These are phyloP conservation scores for Lentinula sp. DNA, from an alignment of 768 basidiomycete species.

Conservation along the genomic window DNA sequence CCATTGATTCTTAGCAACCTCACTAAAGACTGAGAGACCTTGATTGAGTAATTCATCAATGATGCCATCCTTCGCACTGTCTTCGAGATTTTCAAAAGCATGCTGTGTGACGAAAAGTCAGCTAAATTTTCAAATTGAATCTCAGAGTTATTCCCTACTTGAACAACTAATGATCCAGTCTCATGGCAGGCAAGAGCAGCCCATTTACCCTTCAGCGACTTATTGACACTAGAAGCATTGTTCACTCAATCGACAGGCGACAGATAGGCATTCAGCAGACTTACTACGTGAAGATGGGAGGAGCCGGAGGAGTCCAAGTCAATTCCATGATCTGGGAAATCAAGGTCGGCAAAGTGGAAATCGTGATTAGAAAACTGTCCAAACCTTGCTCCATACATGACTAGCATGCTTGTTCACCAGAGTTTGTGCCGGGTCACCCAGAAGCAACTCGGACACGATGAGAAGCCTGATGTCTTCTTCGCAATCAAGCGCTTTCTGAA, in stretches of 20 bases:
- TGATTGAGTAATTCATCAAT: conserved; percentile 79
- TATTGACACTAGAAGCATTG: conserved; percentile 59
- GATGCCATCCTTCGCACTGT: conserved; percentile 78
- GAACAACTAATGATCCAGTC: conserved; percentile 84
- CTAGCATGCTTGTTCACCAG: conserved; percentile 88
- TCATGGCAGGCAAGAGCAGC: conserved; percentile 86
- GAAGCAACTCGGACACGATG: conserved; percentile 79
- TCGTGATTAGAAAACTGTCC: conserved; percentile 3
- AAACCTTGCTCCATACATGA: conserved; percentile 88
- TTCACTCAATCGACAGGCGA: conserved; percentile 4
- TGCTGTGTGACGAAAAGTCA: conserved; percentile 37
- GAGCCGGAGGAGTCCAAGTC: conserved; percentile 81
- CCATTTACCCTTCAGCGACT: conserved; percentile 84
- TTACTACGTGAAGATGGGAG: conserved; percentile 84
- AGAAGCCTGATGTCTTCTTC: conserved; percentile 81
- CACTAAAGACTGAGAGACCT: conserved; percentile 58
- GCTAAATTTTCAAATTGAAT: background rate
- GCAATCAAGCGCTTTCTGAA: conserved; percentile 87
- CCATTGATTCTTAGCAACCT: conserved; percentile 85
- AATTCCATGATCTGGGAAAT: conserved; percentile 75
- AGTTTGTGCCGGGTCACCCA: conserved; percentile 81
- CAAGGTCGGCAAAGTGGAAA: conserved; percentile 6
- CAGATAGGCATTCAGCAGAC: conserved; percentile 18
- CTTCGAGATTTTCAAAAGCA: conserved; percentile 81
- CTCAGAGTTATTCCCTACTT: conserved; percentile 38